A percentile compares a stretch with the other conserved stretches of the same genome.
Conservation (phyloP, 306 rosid genomes). For the Begonia peltatifolia region DNA sequence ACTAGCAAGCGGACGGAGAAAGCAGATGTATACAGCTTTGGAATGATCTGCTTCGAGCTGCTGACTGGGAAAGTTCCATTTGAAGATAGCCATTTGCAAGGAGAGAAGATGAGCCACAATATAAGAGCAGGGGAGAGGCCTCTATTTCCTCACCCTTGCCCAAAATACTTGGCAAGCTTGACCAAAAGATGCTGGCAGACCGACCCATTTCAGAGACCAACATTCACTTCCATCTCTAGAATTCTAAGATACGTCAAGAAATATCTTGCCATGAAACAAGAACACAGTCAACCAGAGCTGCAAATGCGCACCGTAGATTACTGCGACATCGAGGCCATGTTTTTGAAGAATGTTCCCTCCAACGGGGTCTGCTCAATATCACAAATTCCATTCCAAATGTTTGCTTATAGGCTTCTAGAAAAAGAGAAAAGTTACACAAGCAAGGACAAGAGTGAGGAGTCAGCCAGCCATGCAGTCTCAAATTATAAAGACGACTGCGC, state of each 20-base stretch:
- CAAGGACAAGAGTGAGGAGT: slow-evolving; percentile 22
- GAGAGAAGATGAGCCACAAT: slow-evolving; percentile 45
- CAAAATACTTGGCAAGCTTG: slow-evolving; percentile 64
- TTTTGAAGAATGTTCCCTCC: slow-evolving; percentile 27
- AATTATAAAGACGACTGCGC: slow-evolving; percentile 12
- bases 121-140: slow-evolving; percentile 87
- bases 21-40: slow-evolving; percentile 81
- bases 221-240: slow-evolving; percentile 80
- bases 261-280: slow-evolving; percentile 54
- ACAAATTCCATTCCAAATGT: slow-evolving; percentile 76
- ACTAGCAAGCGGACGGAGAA: slow-evolving; percentile 43
- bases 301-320: slow-evolving; percentile 48
- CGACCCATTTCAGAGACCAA: slow-evolving; percentile 60
- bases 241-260: slow-evolving; percentile 64
- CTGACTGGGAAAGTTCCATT: slow-evolving; percentile 88
- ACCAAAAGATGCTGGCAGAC: slow-evolving; percentile 81
- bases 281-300: slow-evolving; percentile 28
- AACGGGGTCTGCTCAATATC: slow-evolving; percentile 27
- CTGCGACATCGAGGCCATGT: slow-evolving; percentile 49
- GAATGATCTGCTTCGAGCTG: slow-evolving; percentile 78
- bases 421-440: slow-evolving; percentile 34
- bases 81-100: slow-evolving; percentile 68
- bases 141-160: slow-evolving; percentile 64
- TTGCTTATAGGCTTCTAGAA: slow-evolving; percentile 51
- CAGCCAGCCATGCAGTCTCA: slow-evolving; percentile 16